Base-by-base conservation (phyloP, 2,329 filamentous ascomycete genomes). In the Acrocalymma vagum region DNA sequence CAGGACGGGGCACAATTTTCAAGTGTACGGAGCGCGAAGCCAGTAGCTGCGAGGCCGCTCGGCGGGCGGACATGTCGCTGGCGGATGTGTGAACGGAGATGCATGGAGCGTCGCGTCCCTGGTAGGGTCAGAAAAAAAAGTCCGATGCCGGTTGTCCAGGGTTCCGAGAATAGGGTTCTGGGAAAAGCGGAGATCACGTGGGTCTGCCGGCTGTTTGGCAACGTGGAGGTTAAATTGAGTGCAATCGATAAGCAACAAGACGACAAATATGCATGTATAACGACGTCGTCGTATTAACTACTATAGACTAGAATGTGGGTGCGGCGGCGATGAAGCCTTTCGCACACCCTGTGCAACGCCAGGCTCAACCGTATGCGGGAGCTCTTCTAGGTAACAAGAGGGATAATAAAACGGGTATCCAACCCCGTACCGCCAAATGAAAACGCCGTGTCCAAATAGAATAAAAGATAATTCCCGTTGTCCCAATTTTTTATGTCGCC, bases 21-120 rank as follows among this genome's bases (percentile, higher is more conserved):
- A 80, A 42, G 46, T 78, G 74, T 6, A 80, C 63, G 8, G 72
- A 73, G 32, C 74, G 71, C 31, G 57, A 56, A n/a, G 69, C 55
- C 18, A 72, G 54, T 14, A 51, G 52, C 44, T 59, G 44, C 13
- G 49, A 35, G 6, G 55, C 45, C 14, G 58, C 59, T 34, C 51
- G 50, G 15, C 61, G 60, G 50, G 49, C 30, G 34, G 65, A 55
- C 64, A 68, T 71, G 45, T 44, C 29, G 41, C 37, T 35, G 30
- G 27, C 40, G 22, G 33, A 30, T 38, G 16, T 11, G 21, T 8
- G 20, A 31, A 6, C 10, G 26, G 16, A 10, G 26, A n/a, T 20
- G 38, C 16, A 9, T 27, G 22, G 30, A 37, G 32, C 15, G 10
- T 31, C 17, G 8, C 18, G 39, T 20, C 18, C 27, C 14, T 9